These are phyloP conservation scores for Bjerkandera adusta DNA, from an alignment of 1,284 basidiomycete species.

Conservation along the genomic window DNA sequence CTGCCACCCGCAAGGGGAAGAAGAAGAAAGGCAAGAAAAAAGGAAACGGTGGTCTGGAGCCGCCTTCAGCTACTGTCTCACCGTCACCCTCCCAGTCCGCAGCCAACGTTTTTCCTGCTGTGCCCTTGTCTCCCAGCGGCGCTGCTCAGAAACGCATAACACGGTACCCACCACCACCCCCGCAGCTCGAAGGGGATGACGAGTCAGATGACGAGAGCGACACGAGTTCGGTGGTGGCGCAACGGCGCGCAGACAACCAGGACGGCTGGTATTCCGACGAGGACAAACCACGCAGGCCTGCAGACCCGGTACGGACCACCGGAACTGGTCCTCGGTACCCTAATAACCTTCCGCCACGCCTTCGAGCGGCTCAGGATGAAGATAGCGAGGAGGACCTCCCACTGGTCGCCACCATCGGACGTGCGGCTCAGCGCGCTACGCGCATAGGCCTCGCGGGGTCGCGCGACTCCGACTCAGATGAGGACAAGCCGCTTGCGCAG, in stretches of 20 bases:
- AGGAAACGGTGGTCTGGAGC: slow-evolving; percentile 26
- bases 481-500: slow-evolving; percentile 68
- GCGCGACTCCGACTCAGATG: slow-evolving; percentile 46
- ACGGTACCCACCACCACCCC: slow-evolving; percentile 40
- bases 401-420: slow-evolving; percentile 58
- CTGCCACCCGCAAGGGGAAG: slow-evolving; percentile 37
- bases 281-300: slow-evolving; percentile 41
- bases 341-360: slow-evolving; percentile 25
- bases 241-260: slow-evolving; percentile 14
- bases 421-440: slow-evolving; percentile 42
- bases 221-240: slow-evolving; percentile 35
- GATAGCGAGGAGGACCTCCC: slow-evolving; percentile 78
- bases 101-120: background rate
- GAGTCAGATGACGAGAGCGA: slow-evolving; percentile 51
- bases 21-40: slow-evolving; percentile 45
- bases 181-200: slow-evolving; percentile 46
- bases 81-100: slow-evolving; percentile 4
- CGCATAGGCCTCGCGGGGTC: slow-evolving; percentile 16
- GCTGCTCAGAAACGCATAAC: slow-evolving; percentile 44
- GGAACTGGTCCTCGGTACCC: slow-evolving; percentile 53
- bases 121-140: background rate
- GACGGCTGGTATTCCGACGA: slow-evolving; percentile 63
- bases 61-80: slow-evolving; percentile 1
- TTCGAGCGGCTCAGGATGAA: slow-evolving; percentile 30
- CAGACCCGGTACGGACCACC: slow-evolving; percentile 47